phyloP scores from a whole-genome alignment of 148 eudicot species.

The Rhododendron henanense region DNA sequence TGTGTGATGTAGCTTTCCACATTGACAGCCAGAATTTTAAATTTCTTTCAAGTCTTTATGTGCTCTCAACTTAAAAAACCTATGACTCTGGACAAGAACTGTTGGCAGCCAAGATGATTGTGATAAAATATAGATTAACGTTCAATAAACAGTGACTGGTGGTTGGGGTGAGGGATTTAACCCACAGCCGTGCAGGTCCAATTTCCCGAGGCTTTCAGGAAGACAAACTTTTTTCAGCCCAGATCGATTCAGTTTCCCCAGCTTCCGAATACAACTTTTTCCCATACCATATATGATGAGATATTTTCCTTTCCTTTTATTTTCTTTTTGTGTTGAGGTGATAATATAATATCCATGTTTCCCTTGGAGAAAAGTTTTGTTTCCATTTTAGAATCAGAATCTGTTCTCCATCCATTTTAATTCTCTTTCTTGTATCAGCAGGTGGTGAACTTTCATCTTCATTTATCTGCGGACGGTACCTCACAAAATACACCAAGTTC shows the following conservation, averaged over 20 bases:
- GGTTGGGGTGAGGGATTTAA: background rate
- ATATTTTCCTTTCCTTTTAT: background rate
- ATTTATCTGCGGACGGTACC: constrained; percentile 43
- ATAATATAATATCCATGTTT: background rate
- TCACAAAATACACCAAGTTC: constrained; percentile 29
- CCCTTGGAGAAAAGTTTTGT: background rate
- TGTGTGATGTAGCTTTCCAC: too few relatives aligned
- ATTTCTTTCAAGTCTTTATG: background rate
- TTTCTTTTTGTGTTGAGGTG: background rate
- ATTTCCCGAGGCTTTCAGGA: background rate
- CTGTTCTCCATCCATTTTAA: background rate
- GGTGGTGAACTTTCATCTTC: constrained; percentile 54
- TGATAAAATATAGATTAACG: background rate
- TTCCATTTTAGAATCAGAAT: background rate
- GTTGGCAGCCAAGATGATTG: background rate
- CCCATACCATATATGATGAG: background rate
- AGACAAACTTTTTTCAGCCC: background rate
- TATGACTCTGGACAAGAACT: background rate
- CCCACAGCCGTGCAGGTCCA: background rate
- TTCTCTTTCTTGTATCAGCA: constrained; percentile 21
- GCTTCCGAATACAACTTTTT: background rate
- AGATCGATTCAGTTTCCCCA: background rate
- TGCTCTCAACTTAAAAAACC: background rate
- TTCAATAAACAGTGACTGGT: background rate
- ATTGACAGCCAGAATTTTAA: too few relatives aligned